phyloP scores from a whole-genome alignment of 257 asterid genomes.

The Solanum appendiculatum region DNA sequence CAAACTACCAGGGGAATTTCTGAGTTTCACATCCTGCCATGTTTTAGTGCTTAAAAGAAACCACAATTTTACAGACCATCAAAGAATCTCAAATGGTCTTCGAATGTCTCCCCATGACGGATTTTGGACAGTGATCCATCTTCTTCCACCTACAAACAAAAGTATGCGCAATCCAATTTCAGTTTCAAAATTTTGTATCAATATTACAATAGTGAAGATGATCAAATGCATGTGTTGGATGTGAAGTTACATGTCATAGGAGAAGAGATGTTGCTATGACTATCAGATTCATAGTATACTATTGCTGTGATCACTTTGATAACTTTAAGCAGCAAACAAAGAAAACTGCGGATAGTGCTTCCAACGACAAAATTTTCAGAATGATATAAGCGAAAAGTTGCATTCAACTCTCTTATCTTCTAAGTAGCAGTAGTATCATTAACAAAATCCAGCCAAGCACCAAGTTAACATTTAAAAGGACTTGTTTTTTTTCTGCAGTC shows the following conservation, averaged over 20 bases:
- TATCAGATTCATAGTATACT: not conserved
- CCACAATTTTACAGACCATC: conserved; percentile 43
- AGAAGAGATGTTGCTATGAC: not conserved
- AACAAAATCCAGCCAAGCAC: not conserved
- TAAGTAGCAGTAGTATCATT: not conserved
- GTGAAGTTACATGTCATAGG: not conserved
- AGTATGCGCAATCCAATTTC: not conserved
- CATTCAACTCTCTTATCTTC: not conserved
- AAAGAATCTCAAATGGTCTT: conserved; percentile 72
- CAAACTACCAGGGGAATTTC: not conserved
- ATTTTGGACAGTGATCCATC: conserved; percentile 75
- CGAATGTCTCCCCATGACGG: conserved; percentile 75
- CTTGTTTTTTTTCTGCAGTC: no score
- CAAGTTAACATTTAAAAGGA: not conserved
- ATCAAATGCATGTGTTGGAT: not conserved
- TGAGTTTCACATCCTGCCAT: not conserved
- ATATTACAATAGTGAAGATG: not conserved
- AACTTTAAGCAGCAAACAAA: not conserved
- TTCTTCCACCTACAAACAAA: conserved; percentile 54
- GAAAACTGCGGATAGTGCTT: not conserved
- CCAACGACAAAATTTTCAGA: not conserved
- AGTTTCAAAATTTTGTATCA: not conserved
- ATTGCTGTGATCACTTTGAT: not conserved
- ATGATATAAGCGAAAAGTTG: not conserved
- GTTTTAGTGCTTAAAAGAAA: not conserved